Base-by-base conservation (phyloP, 352 stramenopile species). In the Pythium diclinum region DNA sequence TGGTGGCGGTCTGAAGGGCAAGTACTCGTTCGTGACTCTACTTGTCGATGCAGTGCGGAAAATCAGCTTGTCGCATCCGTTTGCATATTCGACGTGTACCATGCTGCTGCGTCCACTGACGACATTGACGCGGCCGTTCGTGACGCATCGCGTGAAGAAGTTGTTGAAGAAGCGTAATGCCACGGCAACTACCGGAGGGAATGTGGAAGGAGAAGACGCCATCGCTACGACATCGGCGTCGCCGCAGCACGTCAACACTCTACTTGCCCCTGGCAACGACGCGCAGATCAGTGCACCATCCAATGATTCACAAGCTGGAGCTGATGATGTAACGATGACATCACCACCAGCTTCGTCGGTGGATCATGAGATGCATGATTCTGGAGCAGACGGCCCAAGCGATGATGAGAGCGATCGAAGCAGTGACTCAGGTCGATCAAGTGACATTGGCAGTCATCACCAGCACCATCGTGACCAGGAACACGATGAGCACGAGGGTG, bases 51-150 rank as follows among this genome's bases (percentile, higher is more conserved):
- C 85, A 6, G 48, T 96, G 16, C 76, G 83, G 6, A 92, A 91
- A 56, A 81, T 96, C 38, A 77, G 89, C 48, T 52, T 94, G 54
- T 78, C 84, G 9, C 85, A 94, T 60, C 85, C 85, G 23, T 73
- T 94, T 44, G 87, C 87, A 7, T 76, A 89, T 55, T 70, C 83
- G 34, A 88, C 82, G 8, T 93, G 84, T 57, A 78, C 74, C 8
- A 96, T 94, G 84, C 61, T 94, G 23, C 62, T 96, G 25, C 81
- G 84, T n/a, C 87, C 85, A 11, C 61, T 96, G 14, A 87, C 84
- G 17, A 92, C 86, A 0, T 61, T 96, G 32, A 94, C 85, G 0
- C 81, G 87, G 17, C 84, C 85, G 21, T 93, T 93, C 64, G 85
- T 94, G 30, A 90, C 83, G 0, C 81, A 93, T 30, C 81, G 83